Conservation (phyloP, 1,139 yeast species). For the Pichia inconspicua region DNA sequence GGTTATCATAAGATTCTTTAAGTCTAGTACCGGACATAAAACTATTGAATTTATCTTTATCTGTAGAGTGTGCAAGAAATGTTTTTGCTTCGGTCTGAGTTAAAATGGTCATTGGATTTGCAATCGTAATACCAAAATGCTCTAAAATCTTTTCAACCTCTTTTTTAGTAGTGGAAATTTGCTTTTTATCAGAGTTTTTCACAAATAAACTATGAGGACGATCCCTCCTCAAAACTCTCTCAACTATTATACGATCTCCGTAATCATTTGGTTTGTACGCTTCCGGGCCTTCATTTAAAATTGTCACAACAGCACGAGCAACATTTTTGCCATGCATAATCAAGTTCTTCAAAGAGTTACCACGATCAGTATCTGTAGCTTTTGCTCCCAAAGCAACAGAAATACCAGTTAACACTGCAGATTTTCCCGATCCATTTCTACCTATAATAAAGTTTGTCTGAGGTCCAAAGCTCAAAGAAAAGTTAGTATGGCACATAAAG, state of each 20-base stretch:
- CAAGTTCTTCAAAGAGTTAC: conserved; percentile 57
- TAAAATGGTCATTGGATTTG: conserved; percentile 86
- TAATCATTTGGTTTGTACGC: conserved; percentile 57
- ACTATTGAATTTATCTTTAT: conserved; percentile 59
- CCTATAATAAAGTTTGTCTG: conserved; percentile 88
- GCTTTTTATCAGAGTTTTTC: conserved; percentile 42
- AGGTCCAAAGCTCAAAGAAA: conserved; percentile 72
- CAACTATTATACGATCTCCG: conserved; percentile 65
- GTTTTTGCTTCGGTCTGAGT: conserved; percentile 94
- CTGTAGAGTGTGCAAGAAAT: conserved; percentile 69
- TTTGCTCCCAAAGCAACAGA: conserved; percentile 91
- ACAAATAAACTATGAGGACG: conserved; percentile 47
- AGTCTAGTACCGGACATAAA: conserved; percentile 77
- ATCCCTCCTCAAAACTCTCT: conserved; percentile 54
- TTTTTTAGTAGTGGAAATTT: conserved; percentile 51
- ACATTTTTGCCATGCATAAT: conserved; percentile 71
- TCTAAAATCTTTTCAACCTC: conserved; percentile 63
- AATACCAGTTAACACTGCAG: conserved; percentile 86
- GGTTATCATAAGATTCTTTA: conserved; percentile 50
- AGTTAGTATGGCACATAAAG: conserved; percentile 81
- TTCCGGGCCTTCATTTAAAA: conserved; percentile 57
- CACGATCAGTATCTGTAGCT: conserved; percentile 87
- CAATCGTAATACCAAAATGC: conserved; percentile 70
- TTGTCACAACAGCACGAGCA: conserved; percentile 52
- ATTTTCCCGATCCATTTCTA: conserved; percentile 91